These are phyloP conservation scores for Nadsonia commutata DNA, from an alignment of 1,139 yeast genomes.

Conservation along the genomic window DNA sequence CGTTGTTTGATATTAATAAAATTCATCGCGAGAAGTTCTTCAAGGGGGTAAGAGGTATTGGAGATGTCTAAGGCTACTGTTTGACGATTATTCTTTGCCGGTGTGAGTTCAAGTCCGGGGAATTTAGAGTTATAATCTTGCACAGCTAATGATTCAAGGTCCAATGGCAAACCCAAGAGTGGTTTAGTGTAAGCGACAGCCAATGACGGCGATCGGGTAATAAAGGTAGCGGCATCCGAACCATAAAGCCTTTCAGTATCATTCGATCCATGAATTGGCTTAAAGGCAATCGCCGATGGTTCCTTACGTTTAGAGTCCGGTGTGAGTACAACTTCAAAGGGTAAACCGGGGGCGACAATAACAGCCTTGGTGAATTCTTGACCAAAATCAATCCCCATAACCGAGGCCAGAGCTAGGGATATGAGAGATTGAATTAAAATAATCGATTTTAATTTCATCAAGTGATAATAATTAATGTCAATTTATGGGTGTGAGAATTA, in stretches of 20 bases:
- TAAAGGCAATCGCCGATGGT: slow-evolving; percentile 58
- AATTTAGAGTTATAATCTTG: slow-evolving; percentile 36
- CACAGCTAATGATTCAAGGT: slow-evolving; percentile 25
- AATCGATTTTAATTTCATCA: too few species aligned
- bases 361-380: slow-evolving; percentile 80
- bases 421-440: background rate
- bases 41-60: slow-evolving; percentile 40
- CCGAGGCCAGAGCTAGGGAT: slow-evolving; percentile 29
- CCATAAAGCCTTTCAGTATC: slow-evolving; percentile 59
- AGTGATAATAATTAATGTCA: too few species aligned
- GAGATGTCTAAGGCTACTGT: slow-evolving; percentile 41
- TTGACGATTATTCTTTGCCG: slow-evolving; percentile 32
- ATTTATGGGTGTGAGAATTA: too few species aligned
- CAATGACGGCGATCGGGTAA: slow-evolving; percentile 59
- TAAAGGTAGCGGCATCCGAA: slow-evolving; percentile 52
- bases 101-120: slow-evolving; percentile 44
- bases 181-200: slow-evolving; percentile 57
- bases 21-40: slow-evolving; percentile 78
- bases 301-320: slow-evolving; percentile 82
- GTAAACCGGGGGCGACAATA: slow-evolving; percentile 79
- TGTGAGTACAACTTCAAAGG: slow-evolving; percentile 75
- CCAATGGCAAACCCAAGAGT: slow-evolving; percentile 50
- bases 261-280: slow-evolving; percentile 23
- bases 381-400: slow-evolving; percentile 83
- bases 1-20: slow-evolving; percentile 51